Evolutionary conservation across 805 yeast genomes (phyloP), one percentile per base, ranked within the genome.

Genomic region (Jamesozyma lodderae): DNA sequence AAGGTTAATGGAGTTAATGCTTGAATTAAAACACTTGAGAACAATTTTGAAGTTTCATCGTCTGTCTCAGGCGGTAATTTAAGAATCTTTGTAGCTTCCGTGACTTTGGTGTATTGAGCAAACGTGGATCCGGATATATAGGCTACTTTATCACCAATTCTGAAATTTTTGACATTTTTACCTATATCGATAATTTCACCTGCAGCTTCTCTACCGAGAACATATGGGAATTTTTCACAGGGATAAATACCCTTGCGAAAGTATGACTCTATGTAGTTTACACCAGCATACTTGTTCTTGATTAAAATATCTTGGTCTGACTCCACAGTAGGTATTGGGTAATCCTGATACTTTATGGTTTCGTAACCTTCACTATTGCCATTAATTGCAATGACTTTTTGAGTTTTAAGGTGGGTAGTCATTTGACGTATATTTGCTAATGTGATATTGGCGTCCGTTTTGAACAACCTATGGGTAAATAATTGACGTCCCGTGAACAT

Each of bases 1-100:
- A 88, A 76, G 1, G 90, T 72, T 49, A 81, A 60, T 2, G 90
- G 92, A 6, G 96, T 88, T 44, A 87, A 64, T 1, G 86, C 92
- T 59, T 83, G 90, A 23, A 83, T 47, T 32, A 78, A 51, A 2
- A 75, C 53, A 3, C 80, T 84, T 11, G 82, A 88, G 49, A 72
- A 77, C 17, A 63, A 27, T 52, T 77, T 67, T 47, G 77, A 53
- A 14, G 65, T 55, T 17, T 71, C 77, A 29, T 75, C 81, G 11
- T 68, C 44, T 6, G 68, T 41, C 29, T 64, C 64, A 0, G 55
- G 61, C 2, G 79, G 75, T 19, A 87, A 51, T 50, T 75, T 77
- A 42, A 67, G 41, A 4, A 77, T 54, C 10, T 53, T 55, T 8
- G 56, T 55, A n/a, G 46, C 44, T 17, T 45, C 44, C 1, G 66